Percentiles rank a stretch among this genome's conserved stretches.
Conservation (phyloP, 2,329 filamentous ascomycete genomes). For the Alternaria triticimaculans region DNA sequence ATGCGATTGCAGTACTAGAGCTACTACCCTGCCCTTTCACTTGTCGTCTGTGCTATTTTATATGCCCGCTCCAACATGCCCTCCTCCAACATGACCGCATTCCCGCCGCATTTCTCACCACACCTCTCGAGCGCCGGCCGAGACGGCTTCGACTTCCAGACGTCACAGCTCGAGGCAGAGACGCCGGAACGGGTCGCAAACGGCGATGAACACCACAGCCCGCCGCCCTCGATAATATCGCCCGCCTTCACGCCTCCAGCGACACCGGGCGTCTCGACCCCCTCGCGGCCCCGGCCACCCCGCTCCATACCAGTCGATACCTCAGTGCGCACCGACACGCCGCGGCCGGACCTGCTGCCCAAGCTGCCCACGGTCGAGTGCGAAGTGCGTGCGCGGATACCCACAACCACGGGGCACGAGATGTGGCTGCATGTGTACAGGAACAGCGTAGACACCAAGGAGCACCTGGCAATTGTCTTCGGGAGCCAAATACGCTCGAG, state of each 20-base stretch:
- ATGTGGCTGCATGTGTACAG: slow-evolving; percentile 97
- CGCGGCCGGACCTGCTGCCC: slow-evolving; percentile 75
- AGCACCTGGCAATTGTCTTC: slow-evolving; percentile 97
- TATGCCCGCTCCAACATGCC: background rate
- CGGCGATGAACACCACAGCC: slow-evolving; percentile 18
- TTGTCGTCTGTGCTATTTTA: background rate
- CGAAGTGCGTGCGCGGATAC: slow-evolving; percentile 91
- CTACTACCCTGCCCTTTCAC: background rate
- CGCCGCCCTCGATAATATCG: slow-evolving; percentile 54
- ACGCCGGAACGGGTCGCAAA: slow-evolving; percentile 17
- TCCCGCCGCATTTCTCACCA: slow-evolving; percentile 62
- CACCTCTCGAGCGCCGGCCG: slow-evolving; percentile 53
- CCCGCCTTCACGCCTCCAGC: slow-evolving; percentile 54
- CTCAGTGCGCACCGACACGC: slow-evolving; percentile 43
- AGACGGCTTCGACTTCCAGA: slow-evolving; percentile 47
- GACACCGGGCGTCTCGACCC: slow-evolving; percentile 42
- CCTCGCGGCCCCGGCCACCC: slow-evolving; percentile 44
- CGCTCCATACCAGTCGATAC: slow-evolving; percentile 54
- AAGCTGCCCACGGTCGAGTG: slow-evolving; percentile 87
- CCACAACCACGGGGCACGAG: slow-evolving; percentile 87
- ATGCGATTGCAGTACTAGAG: background rate
- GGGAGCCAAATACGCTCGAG: slow-evolving; percentile 80
- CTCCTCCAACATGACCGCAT: slow-evolving; percentile 56
- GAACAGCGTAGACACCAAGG: slow-evolving; percentile 92
- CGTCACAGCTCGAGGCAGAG: slow-evolving; percentile 23